Evolutionary conservation across 768 basidiomycete genomes (phyloP).

Genomic region (Gloeophyllum trabeum): DNA sequence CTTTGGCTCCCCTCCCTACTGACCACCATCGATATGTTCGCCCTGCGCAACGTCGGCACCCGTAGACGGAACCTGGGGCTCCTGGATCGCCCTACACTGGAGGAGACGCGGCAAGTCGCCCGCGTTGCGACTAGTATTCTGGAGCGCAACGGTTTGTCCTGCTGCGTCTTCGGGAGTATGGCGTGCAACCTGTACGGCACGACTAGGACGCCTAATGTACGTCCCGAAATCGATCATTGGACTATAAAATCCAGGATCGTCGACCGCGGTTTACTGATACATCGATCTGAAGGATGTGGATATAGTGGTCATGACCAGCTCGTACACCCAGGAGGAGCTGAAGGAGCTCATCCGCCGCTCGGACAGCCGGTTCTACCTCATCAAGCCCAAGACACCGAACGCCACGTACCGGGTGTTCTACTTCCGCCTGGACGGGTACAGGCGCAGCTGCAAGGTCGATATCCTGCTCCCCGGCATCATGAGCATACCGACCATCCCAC

Average conservation of each 20-base stretch:
- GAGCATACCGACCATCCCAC: conserved; percentile 14
- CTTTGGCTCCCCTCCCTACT: no score
- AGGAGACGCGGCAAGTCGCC: conserved; percentile 4
- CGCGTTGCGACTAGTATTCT: conserved; percentile 3
- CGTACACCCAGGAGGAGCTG: conserved; percentile 23
- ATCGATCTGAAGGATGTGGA: conserved; percentile 30
- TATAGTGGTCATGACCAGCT: conserved; percentile 26
- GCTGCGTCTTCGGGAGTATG: conserved; percentile 7
- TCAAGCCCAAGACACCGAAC: conserved; percentile 22
- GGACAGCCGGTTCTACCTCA: conserved; percentile 24
- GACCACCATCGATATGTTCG: no score
- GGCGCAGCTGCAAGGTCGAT: conserved; percentile 19
- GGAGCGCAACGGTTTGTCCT: not conserved
- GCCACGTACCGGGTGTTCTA: conserved; percentile 33
- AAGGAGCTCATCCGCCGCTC: conserved; percentile 23
- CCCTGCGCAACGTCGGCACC: no score
- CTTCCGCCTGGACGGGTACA: conserved; percentile 15
- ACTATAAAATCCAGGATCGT: no score
- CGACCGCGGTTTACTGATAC: no score
- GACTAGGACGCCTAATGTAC: conserved; percentile 5
- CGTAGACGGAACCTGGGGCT: not conserved
- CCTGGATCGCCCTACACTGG: conserved; percentile 1
- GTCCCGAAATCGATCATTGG: not conserved
- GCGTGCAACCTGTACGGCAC: conserved; percentile 7
- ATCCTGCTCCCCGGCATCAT: conserved; percentile 18